Conservation (phyloP, 83 land plant genomes). For the Isoetes engelmannii region DNA sequence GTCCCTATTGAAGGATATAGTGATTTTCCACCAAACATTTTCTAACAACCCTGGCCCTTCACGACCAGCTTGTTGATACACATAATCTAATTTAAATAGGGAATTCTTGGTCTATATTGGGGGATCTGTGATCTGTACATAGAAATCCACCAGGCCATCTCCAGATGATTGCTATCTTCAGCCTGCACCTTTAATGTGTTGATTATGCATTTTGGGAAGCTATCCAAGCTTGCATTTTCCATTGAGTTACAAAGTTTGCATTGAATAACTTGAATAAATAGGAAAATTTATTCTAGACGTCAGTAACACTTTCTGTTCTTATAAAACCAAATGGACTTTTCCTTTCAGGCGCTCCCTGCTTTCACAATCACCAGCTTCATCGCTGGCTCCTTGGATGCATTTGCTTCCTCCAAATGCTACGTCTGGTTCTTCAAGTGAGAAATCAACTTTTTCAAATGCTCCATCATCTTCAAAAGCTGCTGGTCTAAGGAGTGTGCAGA, state of each 20-base stretch:
- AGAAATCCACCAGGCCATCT: no score
- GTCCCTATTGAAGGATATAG: no score
- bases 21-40: no score
- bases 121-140: no score
- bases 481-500: slow-evolving; percentile 10
- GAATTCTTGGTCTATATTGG: no score
- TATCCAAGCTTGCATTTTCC: neutral
- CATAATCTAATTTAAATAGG: no score
- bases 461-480: neutral
- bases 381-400: neutral
- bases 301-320: neutral
- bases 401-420: slow-evolving; percentile 15
- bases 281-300: neutral
- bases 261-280: neutral
- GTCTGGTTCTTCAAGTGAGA: slow-evolving; percentile 14
- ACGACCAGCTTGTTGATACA: no score
- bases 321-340: neutral
- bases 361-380: slow-evolving; percentile 58
- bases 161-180: neutral
- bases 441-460: slow-evolving; percentile 13
- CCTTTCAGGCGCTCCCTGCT: slow-evolving; percentile 77
- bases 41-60: no score
- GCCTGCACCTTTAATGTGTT: neutral
- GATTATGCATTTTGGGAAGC: neutral
- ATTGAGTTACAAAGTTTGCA: neutral